A percentile compares a stretch with the other conserved stretches of the same genome.
Evolutionary conservation across 2,329 filamentous ascomycete genomes (phyloP).

Genomic region (Alternaria viburni): DNA sequence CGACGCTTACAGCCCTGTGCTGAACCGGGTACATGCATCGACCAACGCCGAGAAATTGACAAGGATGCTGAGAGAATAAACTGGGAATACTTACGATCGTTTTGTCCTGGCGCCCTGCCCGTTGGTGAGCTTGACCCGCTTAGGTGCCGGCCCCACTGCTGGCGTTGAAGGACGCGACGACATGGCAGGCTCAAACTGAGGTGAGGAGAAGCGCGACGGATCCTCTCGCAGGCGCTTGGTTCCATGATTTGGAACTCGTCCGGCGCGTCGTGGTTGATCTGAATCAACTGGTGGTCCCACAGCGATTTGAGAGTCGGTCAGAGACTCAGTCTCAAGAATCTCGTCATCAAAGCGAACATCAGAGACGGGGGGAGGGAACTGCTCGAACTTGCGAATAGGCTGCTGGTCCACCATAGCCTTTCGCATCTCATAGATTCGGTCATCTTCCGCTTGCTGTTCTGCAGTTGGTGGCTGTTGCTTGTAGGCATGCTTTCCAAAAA

Average conservation of each 20-base stretch:
- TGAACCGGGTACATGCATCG: slow-evolving; percentile 34
- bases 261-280: slow-evolving; percentile 38
- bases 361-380: slow-evolving; percentile 31
- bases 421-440: slow-evolving; percentile 31
- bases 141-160: slow-evolving; percentile 35
- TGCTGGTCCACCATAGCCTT: slow-evolving; percentile 35
- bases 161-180: slow-evolving; percentile 45
- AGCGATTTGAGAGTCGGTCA: slow-evolving; percentile 45
- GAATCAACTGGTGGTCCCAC: slow-evolving; percentile 43
- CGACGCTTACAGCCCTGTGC: slow-evolving; percentile 32
- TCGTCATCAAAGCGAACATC: slow-evolving; percentile 47
- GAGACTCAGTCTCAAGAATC: slow-evolving; percentile 44
- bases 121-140: slow-evolving; percentile 45
- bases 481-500: slow-evolving; percentile 35
- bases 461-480: slow-evolving; percentile 37
- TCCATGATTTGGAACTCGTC: slow-evolving; percentile 32
- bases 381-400: slow-evolving; percentile 29
- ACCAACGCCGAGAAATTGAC: slow-evolving; percentile 21
- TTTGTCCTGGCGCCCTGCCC: slow-evolving; percentile 46
- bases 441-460: slow-evolving; percentile 36
- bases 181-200: slow-evolving; percentile 38
- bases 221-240: slow-evolving; percentile 44
- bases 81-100: slow-evolving; percentile 44
- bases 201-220: slow-evolving; percentile 38
- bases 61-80: slow-evolving; percentile 16